Conservation (phyloP, 2,329 filamentous ascomycete genomes). For the Hawksworthiomyces lignivorus region DNA sequence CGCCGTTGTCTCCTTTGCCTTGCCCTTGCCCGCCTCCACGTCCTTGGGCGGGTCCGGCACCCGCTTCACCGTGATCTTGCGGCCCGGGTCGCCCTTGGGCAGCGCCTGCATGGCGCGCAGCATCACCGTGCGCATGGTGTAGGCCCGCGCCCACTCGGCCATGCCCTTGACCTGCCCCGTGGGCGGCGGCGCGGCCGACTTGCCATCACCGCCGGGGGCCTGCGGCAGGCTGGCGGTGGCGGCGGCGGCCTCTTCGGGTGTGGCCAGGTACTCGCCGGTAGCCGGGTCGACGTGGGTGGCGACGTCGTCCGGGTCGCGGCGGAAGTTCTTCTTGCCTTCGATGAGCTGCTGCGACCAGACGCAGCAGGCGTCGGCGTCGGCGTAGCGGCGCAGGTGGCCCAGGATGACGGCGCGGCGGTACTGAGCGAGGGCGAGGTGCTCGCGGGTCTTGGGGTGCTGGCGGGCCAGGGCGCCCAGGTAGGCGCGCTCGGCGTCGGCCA, state of each 20-base stretch:
- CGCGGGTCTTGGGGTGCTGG: constrained; percentile 49
- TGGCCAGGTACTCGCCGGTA: constrained; percentile 40
- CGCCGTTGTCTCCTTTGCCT: background rate
- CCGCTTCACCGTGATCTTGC: constrained; percentile 35
- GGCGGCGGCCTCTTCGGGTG: constrained; percentile 23
- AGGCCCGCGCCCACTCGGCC: constrained; percentile 32
- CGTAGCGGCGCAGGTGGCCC: constrained; percentile 61
- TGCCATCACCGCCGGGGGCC: constrained; percentile 4
- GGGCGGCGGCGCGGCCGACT: background rate
- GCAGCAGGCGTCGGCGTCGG: constrained; percentile 67
- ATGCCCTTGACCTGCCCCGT: constrained; percentile 15
- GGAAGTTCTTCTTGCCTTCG: constrained; percentile 29
- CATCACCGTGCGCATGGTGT: constrained; percentile 39
- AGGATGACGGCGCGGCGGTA: constrained; percentile 70
- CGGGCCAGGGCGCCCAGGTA: constrained; percentile 56
- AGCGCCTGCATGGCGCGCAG: constrained; percentile 37
- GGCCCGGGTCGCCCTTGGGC: constrained; percentile 34
- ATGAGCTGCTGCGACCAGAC: constrained; percentile 43
- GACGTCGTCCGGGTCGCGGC: constrained; percentile 30
- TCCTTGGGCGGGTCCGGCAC: constrained; percentile 21
- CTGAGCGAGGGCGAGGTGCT: constrained; percentile 73
- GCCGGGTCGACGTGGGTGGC: constrained; percentile 32
- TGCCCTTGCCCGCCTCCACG: background rate
- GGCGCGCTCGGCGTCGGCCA: constrained; percentile 62
- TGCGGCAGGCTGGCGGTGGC: constrained; percentile 11